Evolutionary conservation across 768 basidiomycete genomes (phyloP).

Genomic region (Pleurotus pulmonarius): DNA sequence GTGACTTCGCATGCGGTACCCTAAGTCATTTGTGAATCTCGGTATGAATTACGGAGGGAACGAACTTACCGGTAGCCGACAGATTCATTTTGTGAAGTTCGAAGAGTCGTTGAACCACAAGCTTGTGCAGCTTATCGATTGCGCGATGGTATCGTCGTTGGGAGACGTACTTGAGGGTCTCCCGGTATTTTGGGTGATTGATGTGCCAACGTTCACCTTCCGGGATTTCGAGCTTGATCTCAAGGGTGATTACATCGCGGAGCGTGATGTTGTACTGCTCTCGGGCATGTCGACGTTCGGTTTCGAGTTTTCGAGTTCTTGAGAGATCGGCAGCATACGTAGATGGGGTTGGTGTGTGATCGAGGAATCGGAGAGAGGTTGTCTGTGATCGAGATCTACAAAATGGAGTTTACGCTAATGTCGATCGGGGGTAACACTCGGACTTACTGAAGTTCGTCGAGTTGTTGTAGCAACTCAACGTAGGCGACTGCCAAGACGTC

Average conservation of each 20-base stretch:
- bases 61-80: constrained; percentile 25
- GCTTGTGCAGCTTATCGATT: constrained; percentile 26
- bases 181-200: constrained; percentile 17
- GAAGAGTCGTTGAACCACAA: constrained; percentile 31
- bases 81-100: constrained; percentile 35
- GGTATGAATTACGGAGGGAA: background rate
- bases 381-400: constrained; percentile 12
- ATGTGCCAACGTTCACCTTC: constrained; percentile 20
- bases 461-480: constrained; percentile 6
- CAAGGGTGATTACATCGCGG: constrained; percentile 18
- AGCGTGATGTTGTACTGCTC: constrained; percentile 14
- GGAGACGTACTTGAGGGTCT: constrained; percentile 13
- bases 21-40: constrained; percentile 9
- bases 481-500: constrained; percentile 4
- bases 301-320: constrained; percentile 20
- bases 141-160: constrained; percentile 13
- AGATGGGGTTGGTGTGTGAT: constrained; percentile 7
- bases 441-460: constrained; percentile 12
- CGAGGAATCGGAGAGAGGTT: constrained; percentile 9
- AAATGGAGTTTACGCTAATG: background rate
- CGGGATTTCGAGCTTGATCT: constrained; percentile 20
- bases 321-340: constrained; percentile 14
- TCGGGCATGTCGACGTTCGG: constrained; percentile 13
- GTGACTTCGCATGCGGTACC: constrained; percentile 24
- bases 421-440: background rate